Conservation (phyloP, 768 basidiomycete genomes). For the Lactifluus volemus region DNA sequence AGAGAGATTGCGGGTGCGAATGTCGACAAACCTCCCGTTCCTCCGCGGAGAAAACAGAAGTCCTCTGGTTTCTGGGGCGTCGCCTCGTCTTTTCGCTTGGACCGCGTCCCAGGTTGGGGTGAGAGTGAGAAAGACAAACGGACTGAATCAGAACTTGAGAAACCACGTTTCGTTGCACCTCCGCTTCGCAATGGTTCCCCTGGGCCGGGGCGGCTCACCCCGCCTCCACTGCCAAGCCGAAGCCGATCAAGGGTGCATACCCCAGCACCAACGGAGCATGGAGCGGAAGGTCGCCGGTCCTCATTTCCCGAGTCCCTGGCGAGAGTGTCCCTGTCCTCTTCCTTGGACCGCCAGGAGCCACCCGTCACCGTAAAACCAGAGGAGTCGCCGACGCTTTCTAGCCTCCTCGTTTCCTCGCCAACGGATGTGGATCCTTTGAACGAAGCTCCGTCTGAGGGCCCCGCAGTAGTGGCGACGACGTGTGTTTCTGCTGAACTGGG, state of each 20-base stretch:
- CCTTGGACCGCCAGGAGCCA: neutral
- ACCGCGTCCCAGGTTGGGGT: conserved; percentile 42
- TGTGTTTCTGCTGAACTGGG: conserved; percentile 15
- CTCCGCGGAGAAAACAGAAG: conserved; percentile 42
- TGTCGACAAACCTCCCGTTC: conserved; percentile 47
- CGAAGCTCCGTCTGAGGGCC: conserved; percentile 6
- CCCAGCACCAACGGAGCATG: neutral
- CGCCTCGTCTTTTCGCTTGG: conserved; percentile 47
- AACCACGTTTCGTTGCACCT: conserved; percentile 18
- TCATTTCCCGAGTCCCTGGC: neutral
- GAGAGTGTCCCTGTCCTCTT: neutral
- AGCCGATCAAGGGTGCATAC: conserved; percentile 9
- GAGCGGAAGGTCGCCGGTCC: neutral
- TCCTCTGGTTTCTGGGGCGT: conserved; percentile 52
- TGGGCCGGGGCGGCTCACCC: conserved; percentile 7
- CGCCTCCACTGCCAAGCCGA: conserved; percentile 17
- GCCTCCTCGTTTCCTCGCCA: conserved; percentile 9
- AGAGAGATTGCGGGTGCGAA: conserved; percentile 8
- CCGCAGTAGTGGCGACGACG: neutral
- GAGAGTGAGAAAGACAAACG: conserved; percentile 34
- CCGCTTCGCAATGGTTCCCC: conserved; percentile 6
- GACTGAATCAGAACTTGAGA: conserved; percentile 24
- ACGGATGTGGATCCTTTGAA: neutral
- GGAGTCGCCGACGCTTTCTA: conserved; percentile 9
- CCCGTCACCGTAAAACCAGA: neutral